Evolutionary conservation across 1,284 basidiomycete genomes (phyloP).

Genomic region (Ustilago loliicola): DNA sequence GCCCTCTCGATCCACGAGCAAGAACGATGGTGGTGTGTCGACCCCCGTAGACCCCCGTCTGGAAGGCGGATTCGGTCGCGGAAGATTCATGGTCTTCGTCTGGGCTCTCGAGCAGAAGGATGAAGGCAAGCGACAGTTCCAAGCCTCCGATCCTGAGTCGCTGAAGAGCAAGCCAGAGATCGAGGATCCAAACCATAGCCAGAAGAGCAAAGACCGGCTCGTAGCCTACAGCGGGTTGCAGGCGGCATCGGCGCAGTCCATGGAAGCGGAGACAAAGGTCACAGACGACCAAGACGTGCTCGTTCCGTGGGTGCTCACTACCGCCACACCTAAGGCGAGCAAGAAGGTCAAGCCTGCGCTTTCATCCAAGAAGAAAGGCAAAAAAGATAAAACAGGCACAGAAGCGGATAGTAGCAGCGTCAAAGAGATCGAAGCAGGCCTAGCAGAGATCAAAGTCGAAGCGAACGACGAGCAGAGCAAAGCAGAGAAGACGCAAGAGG

Average conservation of each 20-base stretch:
- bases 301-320: conserved; percentile 67
- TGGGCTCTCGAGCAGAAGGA: conserved; percentile 95
- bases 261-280: conserved; percentile 5
- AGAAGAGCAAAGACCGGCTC: conserved; percentile 31
- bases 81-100: conserved; percentile 92
- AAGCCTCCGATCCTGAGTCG: conserved; percentile 25
- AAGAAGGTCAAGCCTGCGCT: background rate
- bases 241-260: background rate
- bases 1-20: background rate
- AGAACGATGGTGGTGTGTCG: background rate
- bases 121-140: conserved; percentile 62
- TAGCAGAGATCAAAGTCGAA: conserved; percentile 12
- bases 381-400: background rate
- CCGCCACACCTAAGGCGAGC: conserved; percentile 16
- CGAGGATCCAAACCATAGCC: conserved; percentile 30
- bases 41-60: conserved; percentile 22
- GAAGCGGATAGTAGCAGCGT: conserved; percentile 5
- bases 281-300: conserved; percentile 63
- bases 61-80: conserved; percentile 71
- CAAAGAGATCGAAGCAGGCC: conserved; percentile 14
- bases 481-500: background rate
- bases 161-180: conserved; percentile 27
- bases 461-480: background rate
- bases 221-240: conserved; percentile 43
- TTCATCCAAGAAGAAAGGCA: conserved; percentile 10